phyloP scores from a whole-genome alignment of 1,284 basidiomycete species.

The Volvariella surrecta region DNA sequence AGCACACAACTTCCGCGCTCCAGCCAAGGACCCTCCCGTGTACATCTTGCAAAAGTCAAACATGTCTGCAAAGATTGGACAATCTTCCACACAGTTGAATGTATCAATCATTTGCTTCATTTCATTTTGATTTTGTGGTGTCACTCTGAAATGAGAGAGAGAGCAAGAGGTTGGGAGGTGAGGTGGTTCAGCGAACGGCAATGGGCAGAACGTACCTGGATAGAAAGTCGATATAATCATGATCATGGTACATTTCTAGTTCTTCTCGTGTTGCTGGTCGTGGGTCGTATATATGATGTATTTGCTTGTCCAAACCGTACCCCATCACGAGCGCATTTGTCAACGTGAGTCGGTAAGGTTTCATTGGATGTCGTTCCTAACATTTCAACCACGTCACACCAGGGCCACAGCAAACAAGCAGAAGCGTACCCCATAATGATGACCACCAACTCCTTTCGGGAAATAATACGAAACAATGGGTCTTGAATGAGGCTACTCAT shows the following conservation, averaged over 20 bases:
- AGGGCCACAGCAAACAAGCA: slow-evolving; percentile 6
- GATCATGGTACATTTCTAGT: slow-evolving; percentile 87
- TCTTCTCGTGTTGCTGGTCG: slow-evolving; percentile 86
- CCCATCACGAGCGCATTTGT: slow-evolving; percentile 96
- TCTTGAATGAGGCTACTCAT: slow-evolving; percentile 67
- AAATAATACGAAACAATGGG: slow-evolving; percentile 95
- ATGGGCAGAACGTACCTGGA: slow-evolving; percentile 54
- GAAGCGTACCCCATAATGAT: slow-evolving; percentile 83
- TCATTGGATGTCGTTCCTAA: slow-evolving; percentile 97
- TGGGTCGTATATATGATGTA: slow-evolving; percentile 88
- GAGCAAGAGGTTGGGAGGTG: slow-evolving; percentile 2
- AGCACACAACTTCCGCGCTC: slow-evolving; percentile 76
- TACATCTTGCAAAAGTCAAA: slow-evolving; percentile 92
- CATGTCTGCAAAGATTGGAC: slow-evolving; percentile 89
- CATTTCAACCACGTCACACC: slow-evolving; percentile 1
- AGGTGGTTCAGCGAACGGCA: neutral
- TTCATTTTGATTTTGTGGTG: slow-evolving; percentile 69
- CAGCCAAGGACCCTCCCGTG: slow-evolving; percentile 85
- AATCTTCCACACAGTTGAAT: slow-evolving; percentile 91
- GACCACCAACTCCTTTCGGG: slow-evolving; percentile 89
- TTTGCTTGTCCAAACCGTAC: slow-evolving; percentile 94
- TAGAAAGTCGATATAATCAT: slow-evolving; percentile 93
- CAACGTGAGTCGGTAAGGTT: slow-evolving; percentile 89
- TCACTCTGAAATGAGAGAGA: slow-evolving; percentile 46
- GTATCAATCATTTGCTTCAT: slow-evolving; percentile 70